These are phyloP conservation scores for Zopfia rhizophila DNA, from an alignment of 2,329 filamentous ascomycete species.

Conservation along the genomic window DNA sequence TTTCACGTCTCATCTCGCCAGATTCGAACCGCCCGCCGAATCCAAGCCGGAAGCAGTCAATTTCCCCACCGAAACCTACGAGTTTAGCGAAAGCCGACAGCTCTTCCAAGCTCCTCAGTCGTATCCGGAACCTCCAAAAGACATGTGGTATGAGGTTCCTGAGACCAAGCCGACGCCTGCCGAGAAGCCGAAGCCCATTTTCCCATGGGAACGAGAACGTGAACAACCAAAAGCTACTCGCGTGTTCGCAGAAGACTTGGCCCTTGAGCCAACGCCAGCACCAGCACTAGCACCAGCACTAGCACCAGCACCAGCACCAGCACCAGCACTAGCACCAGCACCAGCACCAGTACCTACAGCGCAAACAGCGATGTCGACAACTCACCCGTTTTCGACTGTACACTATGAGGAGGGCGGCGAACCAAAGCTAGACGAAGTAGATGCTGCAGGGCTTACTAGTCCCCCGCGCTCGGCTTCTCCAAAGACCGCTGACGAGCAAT, in stretches of 20 bases:
- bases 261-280: slow-evolving; percentile 48
- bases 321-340: slow-evolving; percentile 53
- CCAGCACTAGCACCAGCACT: slow-evolving; percentile 57
- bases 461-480: slow-evolving; percentile 32
- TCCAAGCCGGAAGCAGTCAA: slow-evolving; percentile 87
- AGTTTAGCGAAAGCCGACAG: slow-evolving; percentile 79
- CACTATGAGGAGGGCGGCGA: slow-evolving; percentile 38
- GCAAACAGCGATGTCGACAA: slow-evolving; percentile 19
- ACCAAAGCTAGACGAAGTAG: slow-evolving; percentile 15
- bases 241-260: slow-evolving; percentile 70
- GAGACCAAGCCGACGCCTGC: slow-evolving; percentile 65
- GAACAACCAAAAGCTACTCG: slow-evolving; percentile 71
- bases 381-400: slow-evolving; percentile 41
- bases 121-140: slow-evolving; percentile 84
- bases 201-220: slow-evolving; percentile 86
- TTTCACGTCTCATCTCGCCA: slow-evolving; percentile 19
- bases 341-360: slow-evolving; percentile 1
- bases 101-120: slow-evolving; percentile 80
- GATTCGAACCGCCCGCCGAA: slow-evolving; percentile 63
- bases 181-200: slow-evolving; percentile 74
- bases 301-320: slow-evolving; percentile 43
- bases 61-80: slow-evolving; percentile 81
- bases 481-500: slow-evolving; percentile 64
- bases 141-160: slow-evolving; percentile 90
- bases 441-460: slow-evolving; percentile 24